Percentiles rank a stretch among this genome's conserved stretches.
Conservation (phyloP, 306 rosid genomes). For the Dalbergia oliveri region DNA sequence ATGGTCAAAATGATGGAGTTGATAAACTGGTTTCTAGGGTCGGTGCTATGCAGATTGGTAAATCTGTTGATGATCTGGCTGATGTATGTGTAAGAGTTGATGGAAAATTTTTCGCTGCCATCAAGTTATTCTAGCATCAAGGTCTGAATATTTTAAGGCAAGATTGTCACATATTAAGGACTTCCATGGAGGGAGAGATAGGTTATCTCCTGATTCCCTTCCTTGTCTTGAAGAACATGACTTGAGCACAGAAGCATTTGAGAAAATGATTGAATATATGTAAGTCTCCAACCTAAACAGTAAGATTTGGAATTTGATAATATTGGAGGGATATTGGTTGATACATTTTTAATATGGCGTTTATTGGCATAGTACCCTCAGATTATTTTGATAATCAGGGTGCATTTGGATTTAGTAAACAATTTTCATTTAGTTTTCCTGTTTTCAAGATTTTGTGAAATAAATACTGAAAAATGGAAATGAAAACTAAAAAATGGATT, state of each 20-base stretch:
- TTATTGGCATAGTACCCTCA: conserved; percentile 5
- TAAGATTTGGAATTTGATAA: conserved; percentile 30
- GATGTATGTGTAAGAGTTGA: conserved; percentile 83
- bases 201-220: conserved; percentile 56
- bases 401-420: too few species aligned
- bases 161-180: conserved; percentile 83
- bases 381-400: conserved; percentile 1
- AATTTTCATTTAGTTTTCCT: too few species aligned
- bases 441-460: too few species aligned
- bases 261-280: conserved; percentile 93
- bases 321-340: conserved; percentile 35
- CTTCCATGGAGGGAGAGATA: conserved; percentile 77
- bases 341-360: neutral
- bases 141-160: conserved; percentile 94
- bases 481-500: too few species aligned
- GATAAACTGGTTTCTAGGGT: conserved; percentile 47
- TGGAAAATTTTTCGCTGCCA: conserved; percentile 75
- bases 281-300: conserved; percentile 56
- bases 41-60: conserved; percentile 57
- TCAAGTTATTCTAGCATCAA: conserved; percentile 90
- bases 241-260: conserved; percentile 80
- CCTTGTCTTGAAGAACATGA: conserved; percentile 88
- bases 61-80: conserved; percentile 73
- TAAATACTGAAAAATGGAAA: too few species aligned
- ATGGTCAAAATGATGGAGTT: conserved; percentile 49